These are phyloP conservation scores for Fusarium pseudonygamai DNA, from an alignment of 2,329 filamentous ascomycete genomes.

Conservation along the genomic window DNA sequence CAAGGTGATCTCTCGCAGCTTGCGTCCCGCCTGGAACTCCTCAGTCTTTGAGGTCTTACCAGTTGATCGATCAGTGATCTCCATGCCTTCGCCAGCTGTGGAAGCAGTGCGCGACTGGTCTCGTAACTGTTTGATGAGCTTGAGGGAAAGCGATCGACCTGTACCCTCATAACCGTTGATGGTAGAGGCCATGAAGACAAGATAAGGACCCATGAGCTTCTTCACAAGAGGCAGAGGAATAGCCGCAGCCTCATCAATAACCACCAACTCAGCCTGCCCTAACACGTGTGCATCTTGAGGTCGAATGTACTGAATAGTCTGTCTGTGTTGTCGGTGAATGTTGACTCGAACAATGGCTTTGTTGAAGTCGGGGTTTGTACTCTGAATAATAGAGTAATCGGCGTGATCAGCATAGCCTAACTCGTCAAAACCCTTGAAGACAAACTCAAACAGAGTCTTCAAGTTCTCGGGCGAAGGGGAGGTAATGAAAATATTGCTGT, in stretches of 20 bases:
- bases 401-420: conserved; percentile 93
- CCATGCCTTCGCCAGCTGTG: conserved; percentile 65
- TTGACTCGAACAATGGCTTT: conserved; percentile 98
- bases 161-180: conserved; percentile 99
- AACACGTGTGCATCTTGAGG: conserved; percentile 95
- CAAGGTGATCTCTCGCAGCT: conserved; percentile 90
- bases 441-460: conserved; percentile 97
- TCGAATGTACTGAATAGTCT: conserved; percentile 98
- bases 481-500: conserved; percentile 99
- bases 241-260: conserved; percentile 97
- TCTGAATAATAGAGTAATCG: conserved; percentile 98
- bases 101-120: conserved; percentile 82
- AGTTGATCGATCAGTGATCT: conserved; percentile 81
- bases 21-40: conserved; percentile 74
- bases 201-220: conserved; percentile 94
- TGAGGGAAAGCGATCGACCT: conserved; percentile 91
- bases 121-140: conserved; percentile 95
- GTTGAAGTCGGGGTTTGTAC: conserved; percentile 98
- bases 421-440: conserved; percentile 98
- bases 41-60: conserved; percentile 74
- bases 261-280: conserved; percentile 92
- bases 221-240: conserved; percentile 92
- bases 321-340: conserved; percentile 91
- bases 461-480: conserved; percentile 97
- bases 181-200: conserved; percentile 99